Base-by-base conservation (phyloP, 2,329 filamentous ascomycete genomes). In the Ophiostoma sp. region DNA sequence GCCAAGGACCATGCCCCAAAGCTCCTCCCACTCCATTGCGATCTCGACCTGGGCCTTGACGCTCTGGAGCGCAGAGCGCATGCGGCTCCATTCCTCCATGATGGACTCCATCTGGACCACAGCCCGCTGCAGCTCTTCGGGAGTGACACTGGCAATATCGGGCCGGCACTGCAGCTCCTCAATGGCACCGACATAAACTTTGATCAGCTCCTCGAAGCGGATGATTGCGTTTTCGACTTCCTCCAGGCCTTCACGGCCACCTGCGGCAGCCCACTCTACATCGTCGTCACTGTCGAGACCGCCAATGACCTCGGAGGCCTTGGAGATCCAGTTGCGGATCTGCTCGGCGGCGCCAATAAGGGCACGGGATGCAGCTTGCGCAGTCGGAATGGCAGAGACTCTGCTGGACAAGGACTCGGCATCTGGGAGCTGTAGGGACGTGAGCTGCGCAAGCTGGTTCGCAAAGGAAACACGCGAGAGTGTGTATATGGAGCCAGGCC, bases 1-100 rank as follows among this genome's bases (percentile, higher is more conserved):
- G 62, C 93, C 94, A 2, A 99, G 82, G 3, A 98, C 94, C 72
- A 86, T 92, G 74, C 92, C 92, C 94, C 95, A 98, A 47, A 99
- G 83, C 79, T 98, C 93, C 77, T 97, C 93, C 94, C 94, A 99
- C 76, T 99, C 95, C 93, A 98, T 96, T 64, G 95, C 95, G 69
- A 97, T 88, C 78, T 98, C 95, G 18, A 99, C 94, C 75, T 98
- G 94, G 64, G 86, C 86, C 76, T 96, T 96, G 68, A 97, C 90
- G 40, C 80, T 88, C 71, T 89, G 90, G 66, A 99, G 81, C 1
- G 90, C 89, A 58, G 81, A 83, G 74, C 92, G 90, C 74, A 97
- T 94, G 72, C 88, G 87, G 62, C 87, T 84, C 95, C 95, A 99
- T 74, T 93, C 91, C 47, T 83, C 83, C 70, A 97, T 81, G 69